phyloP scores from a whole-genome alignment of 352 stramenopile species.

The Globisporangium mamillatum region DNA sequence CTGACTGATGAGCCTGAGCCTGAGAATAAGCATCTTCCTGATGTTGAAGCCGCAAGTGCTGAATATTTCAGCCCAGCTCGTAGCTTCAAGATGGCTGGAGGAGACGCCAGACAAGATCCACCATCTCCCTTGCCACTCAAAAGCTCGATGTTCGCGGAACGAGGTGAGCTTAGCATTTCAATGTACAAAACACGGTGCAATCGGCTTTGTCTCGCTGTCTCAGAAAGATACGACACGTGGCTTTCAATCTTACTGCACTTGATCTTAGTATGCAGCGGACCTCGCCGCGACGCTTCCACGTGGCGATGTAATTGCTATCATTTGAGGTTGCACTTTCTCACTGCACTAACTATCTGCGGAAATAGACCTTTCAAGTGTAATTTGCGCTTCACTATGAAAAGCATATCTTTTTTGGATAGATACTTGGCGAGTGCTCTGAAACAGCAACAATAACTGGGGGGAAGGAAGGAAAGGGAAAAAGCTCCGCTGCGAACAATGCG shows the following conservation, averaged over 20 bases:
- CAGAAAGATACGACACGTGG: conserved; percentile 17
- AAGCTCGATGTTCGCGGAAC: not conserved
- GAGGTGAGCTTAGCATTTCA: not conserved
- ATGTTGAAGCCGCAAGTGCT: not conserved
- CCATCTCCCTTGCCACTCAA: not conserved
- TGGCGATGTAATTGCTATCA: not conserved
- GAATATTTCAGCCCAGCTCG: not conserved
- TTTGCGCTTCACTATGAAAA: not conserved
- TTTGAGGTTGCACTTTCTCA: not conserved
- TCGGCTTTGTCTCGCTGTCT: conserved; percentile 1
- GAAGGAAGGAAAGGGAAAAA: not conserved
- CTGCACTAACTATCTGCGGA: conserved; percentile 15
- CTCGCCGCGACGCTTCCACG: not conserved
- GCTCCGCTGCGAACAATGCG: not conserved
- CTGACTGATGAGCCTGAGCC: not conserved
- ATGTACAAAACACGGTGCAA: not conserved
- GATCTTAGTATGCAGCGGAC: conserved; percentile 14
- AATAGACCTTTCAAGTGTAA: conserved; percentile 4
- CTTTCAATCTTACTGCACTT: conserved; percentile 1
- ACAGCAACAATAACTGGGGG: not conserved
- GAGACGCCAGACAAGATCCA: not conserved
- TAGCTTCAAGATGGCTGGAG: not conserved
- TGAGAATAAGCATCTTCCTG: not conserved
- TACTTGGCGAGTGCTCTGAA: not conserved
- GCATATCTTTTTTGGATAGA: conserved; percentile 8